A percentile compares a stretch with the other conserved stretches of the same genome.
Conservation (phyloP, 192 early-diverging fungal genomes). For the Entophlyctis helioformis region DNA sequence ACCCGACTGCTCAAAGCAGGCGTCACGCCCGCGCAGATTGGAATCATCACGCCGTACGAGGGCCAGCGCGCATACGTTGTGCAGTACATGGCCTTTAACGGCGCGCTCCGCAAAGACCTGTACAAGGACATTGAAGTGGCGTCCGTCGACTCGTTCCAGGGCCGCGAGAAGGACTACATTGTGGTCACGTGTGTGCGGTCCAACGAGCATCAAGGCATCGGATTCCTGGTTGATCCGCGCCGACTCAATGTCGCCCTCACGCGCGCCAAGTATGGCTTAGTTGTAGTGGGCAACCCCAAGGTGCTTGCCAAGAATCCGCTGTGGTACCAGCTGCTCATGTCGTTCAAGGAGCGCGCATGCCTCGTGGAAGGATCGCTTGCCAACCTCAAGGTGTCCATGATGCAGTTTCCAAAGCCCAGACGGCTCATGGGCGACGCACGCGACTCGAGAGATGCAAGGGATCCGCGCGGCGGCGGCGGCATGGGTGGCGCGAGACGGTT, state of each 20-base stretch:
- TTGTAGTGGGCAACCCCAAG: conserved; percentile 90
- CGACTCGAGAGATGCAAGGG: too few species aligned
- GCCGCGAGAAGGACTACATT: conserved; percentile 98
- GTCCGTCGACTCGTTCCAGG: conserved; percentile 98
- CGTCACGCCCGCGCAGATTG: conserved; percentile 81
- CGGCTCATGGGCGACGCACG: not conserved
- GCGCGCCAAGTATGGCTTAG: conserved; percentile 81
- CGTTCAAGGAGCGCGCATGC: conserved; percentile 80
- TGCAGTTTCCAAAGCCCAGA: conserved; percentile 59
- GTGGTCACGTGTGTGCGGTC: conserved; percentile 94
- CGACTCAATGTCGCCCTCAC: conserved; percentile 89
- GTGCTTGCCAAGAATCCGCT: conserved; percentile 85
- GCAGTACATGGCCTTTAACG: conserved; percentile 89
- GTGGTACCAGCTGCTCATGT: conserved; percentile 92
- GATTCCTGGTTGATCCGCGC: conserved; percentile 70
- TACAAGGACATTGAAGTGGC: conserved; percentile 99
- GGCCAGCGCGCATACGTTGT: conserved; percentile 95
- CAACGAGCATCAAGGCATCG: conserved; percentile 96
- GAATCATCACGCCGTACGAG: conserved; percentile 98
- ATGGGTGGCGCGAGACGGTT: too few species aligned
- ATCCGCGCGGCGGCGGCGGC: too few species aligned
- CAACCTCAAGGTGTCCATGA: conserved; percentile 77
- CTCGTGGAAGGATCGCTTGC: conserved; percentile 88
- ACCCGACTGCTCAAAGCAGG: conserved; percentile 85
- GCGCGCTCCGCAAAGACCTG: conserved; percentile 76